Percentiles rank a stretch among this genome's conserved stretches.
phyloP scores from a whole-genome alignment of 108 stramenopile species.

The Nannochloropsis oceanica region DNA sequence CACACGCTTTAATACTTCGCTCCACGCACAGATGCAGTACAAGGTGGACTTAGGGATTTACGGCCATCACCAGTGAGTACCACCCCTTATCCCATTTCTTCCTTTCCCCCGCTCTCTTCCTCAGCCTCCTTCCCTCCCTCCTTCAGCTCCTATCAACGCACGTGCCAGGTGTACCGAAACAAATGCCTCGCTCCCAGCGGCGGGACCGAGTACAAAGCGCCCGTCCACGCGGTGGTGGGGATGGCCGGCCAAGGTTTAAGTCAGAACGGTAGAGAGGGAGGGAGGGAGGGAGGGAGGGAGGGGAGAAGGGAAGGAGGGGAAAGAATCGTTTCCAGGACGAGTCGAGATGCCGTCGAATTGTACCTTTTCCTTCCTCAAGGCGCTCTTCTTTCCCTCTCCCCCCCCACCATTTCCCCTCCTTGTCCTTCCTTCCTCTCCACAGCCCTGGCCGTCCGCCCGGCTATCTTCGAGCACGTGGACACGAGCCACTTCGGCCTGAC shows the following conservation, averaged over 20 bases:
- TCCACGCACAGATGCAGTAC: background rate
- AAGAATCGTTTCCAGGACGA: background rate
- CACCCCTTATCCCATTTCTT: background rate
- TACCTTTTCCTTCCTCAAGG: no score
- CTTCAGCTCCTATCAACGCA: slow-evolving; percentile 19
- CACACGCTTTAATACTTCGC: background rate
- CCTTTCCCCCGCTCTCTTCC: background rate
- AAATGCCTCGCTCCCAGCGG: background rate
- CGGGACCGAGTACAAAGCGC: background rate
- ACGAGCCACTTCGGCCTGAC: background rate
- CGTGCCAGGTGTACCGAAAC: slow-evolving; percentile 5
- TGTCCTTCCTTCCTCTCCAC: background rate
- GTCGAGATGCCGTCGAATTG: no score
- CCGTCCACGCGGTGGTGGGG: slow-evolving; percentile 21
- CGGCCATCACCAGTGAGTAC: slow-evolving; percentile 15
- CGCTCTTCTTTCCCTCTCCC: no score
- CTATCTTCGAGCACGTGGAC: background rate
- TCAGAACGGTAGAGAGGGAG: background rate
- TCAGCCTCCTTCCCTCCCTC: background rate
- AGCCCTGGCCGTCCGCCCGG: background rate
- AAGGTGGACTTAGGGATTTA: slow-evolving; percentile 17
- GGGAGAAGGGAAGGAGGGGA: background rate
- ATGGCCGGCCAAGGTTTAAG: slow-evolving; percentile 22
- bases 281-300: background rate
- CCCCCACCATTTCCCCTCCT: background rate